Percentiles rank a stretch among this genome's conserved stretches.
Evolutionary conservation across 2,329 filamentous ascomycete species (phyloP).

Genomic region (Microsporum canis): DNA sequence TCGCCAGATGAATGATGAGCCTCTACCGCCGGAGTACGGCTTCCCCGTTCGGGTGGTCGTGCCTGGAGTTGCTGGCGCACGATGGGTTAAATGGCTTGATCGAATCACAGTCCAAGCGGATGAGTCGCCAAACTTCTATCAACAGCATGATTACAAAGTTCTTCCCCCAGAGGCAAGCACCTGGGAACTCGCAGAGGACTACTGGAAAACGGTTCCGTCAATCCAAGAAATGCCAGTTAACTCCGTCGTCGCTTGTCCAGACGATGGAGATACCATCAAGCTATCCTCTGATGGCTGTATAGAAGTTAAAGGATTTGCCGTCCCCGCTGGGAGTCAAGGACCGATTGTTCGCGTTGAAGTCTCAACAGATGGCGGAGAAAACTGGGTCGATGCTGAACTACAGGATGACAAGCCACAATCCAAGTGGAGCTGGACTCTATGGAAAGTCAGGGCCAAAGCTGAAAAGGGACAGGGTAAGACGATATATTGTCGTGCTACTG

Average conservation of each 20-base stretch:
- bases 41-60: constrained; percentile 42
- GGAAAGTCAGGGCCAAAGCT: constrained; percentile 35
- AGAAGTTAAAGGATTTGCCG: constrained; percentile 44
- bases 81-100: constrained; percentile 48
- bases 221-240: constrained; percentile 48
- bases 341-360: constrained; percentile 46
- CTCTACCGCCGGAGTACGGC: constrained; percentile 41
- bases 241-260: constrained; percentile 42
- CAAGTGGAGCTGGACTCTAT: constrained; percentile 49
- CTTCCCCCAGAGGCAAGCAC: constrained; percentile 42
- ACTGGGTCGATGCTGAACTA: constrained; percentile 41
- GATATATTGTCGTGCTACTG: constrained; percentile 46
- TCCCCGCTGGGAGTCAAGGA: constrained; percentile 43
- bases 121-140: constrained; percentile 46
- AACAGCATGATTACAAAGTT: constrained; percentile 49
- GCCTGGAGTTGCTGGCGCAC: constrained; percentile 43
- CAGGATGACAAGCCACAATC: constrained; percentile 18
- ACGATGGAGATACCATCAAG: constrained; percentile 33
- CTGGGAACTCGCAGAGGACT: constrained; percentile 40
- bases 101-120: constrained; percentile 40
- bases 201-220: constrained; percentile 41
- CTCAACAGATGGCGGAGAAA: constrained; percentile 38
- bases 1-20: constrained; percentile 39
- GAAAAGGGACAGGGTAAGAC: constrained; percentile 32
- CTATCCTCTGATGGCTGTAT: constrained; percentile 33